Evolutionary conservation across 495 filamentous ascomycete species (phyloP), one percentile per base, ranked within the genome.

Genomic region (Penicillium psychrofluorescens): DNA sequence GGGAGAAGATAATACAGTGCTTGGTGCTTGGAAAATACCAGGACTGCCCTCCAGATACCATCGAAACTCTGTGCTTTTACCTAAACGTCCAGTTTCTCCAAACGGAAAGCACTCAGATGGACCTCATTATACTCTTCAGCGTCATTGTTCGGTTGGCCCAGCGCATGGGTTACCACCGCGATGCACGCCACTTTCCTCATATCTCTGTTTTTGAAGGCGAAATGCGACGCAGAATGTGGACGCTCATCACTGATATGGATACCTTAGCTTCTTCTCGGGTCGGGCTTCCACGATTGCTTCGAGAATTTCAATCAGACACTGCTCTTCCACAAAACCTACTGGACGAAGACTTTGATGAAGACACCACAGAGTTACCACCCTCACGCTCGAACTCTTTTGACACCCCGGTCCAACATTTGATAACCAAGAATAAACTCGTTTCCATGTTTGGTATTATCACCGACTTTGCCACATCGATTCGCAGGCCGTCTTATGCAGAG

Each of bases 221-320:
- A 51, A 76, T 81, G 61, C 63, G 77, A 15, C 62, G 75, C n/a
- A 59, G 77, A 10, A 45, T 74, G 34, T 79, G 77, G 77, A 60
- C 72, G 43, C 46, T 71, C 2, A 64, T 75, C 1, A 40, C 58
- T 11, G 70, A 78, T 44, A 43, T 77, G 28, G 76, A 79, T 46
- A 49, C 71, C 9, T 49, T 75, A 6, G 50, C 69, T 9, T 66
- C 70, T n/a, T 42, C 51, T 38, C 54, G 65, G 16, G 56, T 64
- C 42, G 70, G 68, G 1, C 49, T 74, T 0, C 70, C 70, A 1
- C 59, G 54, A 0, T 45, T 65, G 33, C 16, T 67, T 2, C 58
- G 49, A 35, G 50, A 55, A 8, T 48, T 46, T 4, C 61, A 65
- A 10, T 60, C 45, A 36, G 67, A 72, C 41, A 70, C 69, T 9